Evolutionary conservation across 768 basidiomycete genomes (phyloP).

Genomic region (Cystobasidium tubakii): DNA sequence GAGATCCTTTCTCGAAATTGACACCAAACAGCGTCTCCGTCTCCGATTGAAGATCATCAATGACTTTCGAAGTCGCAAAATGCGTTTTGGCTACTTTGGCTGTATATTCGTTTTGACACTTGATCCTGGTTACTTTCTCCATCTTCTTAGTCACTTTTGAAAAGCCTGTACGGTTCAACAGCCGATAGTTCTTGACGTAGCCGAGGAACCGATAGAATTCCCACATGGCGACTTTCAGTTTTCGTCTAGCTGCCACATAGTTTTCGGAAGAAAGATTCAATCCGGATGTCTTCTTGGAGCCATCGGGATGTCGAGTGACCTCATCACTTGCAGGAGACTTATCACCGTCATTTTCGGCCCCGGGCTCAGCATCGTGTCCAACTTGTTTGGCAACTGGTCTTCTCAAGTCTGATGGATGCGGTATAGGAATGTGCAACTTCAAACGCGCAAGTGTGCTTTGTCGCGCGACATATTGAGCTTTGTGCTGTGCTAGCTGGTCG

Average conservation of each 20-base stretch:
- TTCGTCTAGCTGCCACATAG: conserved; percentile 76
- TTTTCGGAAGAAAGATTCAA: conserved; percentile 61
- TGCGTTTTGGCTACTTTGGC: conserved; percentile 69
- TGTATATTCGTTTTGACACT: conserved; percentile 64
- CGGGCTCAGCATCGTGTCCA: neutral
- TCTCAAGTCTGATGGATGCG: neutral
- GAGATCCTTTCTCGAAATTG: conserved; percentile 70
- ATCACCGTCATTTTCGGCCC: neutral
- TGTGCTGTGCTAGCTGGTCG: conserved; percentile 66
- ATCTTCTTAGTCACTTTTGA: conserved; percentile 40
- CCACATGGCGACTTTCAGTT: conserved; percentile 71
- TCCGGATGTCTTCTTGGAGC: neutral
- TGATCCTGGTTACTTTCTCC: conserved; percentile 49
- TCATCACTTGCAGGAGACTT: conserved; percentile 11
- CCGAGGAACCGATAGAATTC: conserved; percentile 81
- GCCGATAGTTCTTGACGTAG: conserved; percentile 81
- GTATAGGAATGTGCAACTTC: neutral
- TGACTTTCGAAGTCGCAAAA: conserved; percentile 60
- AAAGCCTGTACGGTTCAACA: conserved; percentile 74
- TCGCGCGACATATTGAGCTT: conserved; percentile 52
- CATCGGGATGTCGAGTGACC: neutral
- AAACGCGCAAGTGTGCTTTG: neutral
- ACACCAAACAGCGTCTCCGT: conserved; percentile 71
- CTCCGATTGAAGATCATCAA: conserved; percentile 65
- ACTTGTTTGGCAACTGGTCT: neutral